phyloP scores from a whole-genome alignment of 495 filamentous ascomycete species.

The Hyaloscypha hepaticicola region DNA sequence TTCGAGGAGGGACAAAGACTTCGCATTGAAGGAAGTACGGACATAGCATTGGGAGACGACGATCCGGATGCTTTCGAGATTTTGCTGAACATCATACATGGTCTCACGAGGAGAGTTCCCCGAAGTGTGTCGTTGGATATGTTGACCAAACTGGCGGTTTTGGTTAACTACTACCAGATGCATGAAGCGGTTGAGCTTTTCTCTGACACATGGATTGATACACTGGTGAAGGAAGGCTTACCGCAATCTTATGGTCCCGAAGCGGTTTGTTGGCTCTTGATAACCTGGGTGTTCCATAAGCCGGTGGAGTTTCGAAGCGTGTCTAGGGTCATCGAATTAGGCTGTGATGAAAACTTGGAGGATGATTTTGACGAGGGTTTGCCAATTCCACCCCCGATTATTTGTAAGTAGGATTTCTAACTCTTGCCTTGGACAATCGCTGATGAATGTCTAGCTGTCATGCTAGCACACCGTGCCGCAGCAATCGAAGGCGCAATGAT shows the following conservation, averaged over 20 bases:
- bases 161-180: constrained; percentile 53
- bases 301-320: constrained; percentile 12
- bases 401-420: constrained; percentile 8
- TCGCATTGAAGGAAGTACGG: constrained; percentile 11
- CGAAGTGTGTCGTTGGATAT: constrained; percentile 40
- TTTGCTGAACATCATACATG: constrained; percentile 46
- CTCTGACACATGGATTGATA: constrained; percentile 44
- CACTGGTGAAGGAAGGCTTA: constrained; percentile 24
- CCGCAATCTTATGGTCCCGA: constrained; percentile 30
- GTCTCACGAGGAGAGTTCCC: constrained; percentile 43
- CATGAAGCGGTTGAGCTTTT: constrained; percentile 43
- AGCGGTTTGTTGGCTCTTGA: constrained; percentile 40
- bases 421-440: background rate
- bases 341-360: constrained; percentile 12
- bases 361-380: constrained; percentile 11
- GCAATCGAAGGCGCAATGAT: constrained; percentile 9
- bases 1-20: constrained; percentile 26
- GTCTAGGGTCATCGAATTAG: constrained; percentile 16
- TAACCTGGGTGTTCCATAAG: constrained; percentile 38
- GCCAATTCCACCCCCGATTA: constrained; percentile 17
- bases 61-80: constrained; percentile 16
- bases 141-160: constrained; percentile 48
- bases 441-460: constrained; percentile 7
- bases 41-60: constrained; percentile 20
- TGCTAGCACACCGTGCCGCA: constrained; percentile 1